Conservation (phyloP, 306 rosid genomes). For the Vigna reflexopilosa region DNA sequence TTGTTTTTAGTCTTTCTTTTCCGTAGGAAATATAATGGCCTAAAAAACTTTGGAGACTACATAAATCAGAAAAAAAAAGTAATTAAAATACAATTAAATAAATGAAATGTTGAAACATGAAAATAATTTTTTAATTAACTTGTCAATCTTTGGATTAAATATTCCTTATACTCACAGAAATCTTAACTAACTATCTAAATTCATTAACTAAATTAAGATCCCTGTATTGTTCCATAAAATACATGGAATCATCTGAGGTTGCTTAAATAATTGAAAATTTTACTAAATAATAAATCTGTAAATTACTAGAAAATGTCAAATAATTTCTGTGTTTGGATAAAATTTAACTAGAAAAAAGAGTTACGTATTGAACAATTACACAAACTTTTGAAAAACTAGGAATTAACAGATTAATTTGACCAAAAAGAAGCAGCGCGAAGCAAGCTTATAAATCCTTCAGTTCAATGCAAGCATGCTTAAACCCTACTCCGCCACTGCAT, state of each 20-base stretch:
- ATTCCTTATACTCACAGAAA: neutral
- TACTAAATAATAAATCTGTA: neutral
- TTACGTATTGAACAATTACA: neutral
- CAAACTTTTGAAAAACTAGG: neutral
- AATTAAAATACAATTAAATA: too few relatives aligned
- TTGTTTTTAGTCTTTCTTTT: too few relatives aligned
- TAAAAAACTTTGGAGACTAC: too few relatives aligned
- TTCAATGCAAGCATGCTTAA: constrained; percentile 21
- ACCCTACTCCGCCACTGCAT: constrained; percentile 38
- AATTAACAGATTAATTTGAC: neutral
- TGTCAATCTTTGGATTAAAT: too few relatives aligned
- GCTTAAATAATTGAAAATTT: neutral
- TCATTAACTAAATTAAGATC: neutral
- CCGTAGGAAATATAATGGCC: too few relatives aligned
- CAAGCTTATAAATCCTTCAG: neutral
- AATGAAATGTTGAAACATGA: too few relatives aligned
- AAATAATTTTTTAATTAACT: too few relatives aligned
- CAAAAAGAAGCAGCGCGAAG: neutral
- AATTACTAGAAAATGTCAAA: neutral
- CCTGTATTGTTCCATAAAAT: neutral
- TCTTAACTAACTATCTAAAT: neutral
- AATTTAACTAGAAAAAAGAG: neutral
- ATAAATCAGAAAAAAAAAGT: too few relatives aligned
- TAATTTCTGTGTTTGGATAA: neutral
- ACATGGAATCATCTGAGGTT: neutral